Percentiles rank a stretch among this genome's conserved stretches.
phyloP scores from a whole-genome alignment of 179 eudicot species.

The Beta macrorhiza region DNA sequence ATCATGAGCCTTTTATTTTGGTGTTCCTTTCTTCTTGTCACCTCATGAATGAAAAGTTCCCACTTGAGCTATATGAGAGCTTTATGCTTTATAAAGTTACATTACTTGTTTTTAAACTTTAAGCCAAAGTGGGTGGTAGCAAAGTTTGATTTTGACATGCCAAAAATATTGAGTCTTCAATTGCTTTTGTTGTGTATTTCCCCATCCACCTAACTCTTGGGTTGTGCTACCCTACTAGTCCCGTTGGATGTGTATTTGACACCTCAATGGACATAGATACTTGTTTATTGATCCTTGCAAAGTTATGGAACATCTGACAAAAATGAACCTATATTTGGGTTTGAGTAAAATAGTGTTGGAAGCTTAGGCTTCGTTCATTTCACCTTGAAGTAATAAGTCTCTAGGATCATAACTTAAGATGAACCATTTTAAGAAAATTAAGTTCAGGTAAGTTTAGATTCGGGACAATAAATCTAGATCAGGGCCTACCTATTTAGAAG shows the following conservation, averaged over 20 bases:
- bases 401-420: too few relatives aligned
- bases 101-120: background rate
- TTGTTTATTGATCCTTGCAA: background rate
- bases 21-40: slow-evolving; percentile 8
- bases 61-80: background rate
- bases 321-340: background rate
- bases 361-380: background rate
- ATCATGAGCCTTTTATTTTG: slow-evolving; percentile 15
- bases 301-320: background rate
- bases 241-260: background rate
- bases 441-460: too few relatives aligned
- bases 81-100: background rate
- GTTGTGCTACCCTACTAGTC: background rate
- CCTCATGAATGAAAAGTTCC: background rate
- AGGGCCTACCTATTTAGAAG: too few relatives aligned
- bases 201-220: background rate
- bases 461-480: too few relatives aligned
- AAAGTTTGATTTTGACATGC: background rate
- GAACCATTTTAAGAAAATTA: too few relatives aligned
- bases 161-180: background rate
- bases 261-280: background rate
- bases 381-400: too few relatives aligned
- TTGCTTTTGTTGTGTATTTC: background rate
- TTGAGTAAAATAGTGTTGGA: background rate
- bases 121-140: background rate